Percentiles rank a stretch among this genome's conserved stretches.
Evolutionary conservation across 495 filamentous ascomycete genomes (phyloP).

Genomic region (Acidomyces sp.): DNA sequence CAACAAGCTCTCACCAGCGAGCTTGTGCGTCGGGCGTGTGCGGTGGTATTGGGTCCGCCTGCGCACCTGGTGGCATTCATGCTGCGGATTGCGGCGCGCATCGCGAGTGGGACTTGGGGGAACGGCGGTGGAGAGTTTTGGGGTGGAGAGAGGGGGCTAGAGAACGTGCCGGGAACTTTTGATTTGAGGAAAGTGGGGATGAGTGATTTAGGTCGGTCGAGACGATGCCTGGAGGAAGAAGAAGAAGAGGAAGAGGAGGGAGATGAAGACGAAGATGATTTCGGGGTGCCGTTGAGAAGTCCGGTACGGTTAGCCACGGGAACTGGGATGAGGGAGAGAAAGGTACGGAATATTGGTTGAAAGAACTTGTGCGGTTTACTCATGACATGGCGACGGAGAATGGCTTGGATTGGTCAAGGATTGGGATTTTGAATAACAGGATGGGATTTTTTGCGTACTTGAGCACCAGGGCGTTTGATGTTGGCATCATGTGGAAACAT

Average conservation of each 20-base stretch:
- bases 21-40: constrained; percentile 61
- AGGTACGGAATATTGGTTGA: too few species aligned
- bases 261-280: constrained; percentile 25
- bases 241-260: constrained; percentile 23
- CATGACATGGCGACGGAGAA: too few species aligned
- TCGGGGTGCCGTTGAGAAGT: constrained; percentile 27
- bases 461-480: too few species aligned
- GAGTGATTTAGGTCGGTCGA: too few species aligned
- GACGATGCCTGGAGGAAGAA: constrained; percentile 6
- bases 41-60: constrained; percentile 62
- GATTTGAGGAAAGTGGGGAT: constrained; percentile 10
- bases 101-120: constrained; percentile 49
- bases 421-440: too few species aligned
- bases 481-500: too few species aligned
- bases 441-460: too few species aligned
- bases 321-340: too few species aligned
- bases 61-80: constrained; percentile 62
- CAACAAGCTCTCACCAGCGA: constrained; percentile 49
- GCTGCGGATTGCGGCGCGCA: constrained; percentile 63
- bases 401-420: too few species aligned
- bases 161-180: constrained; percentile 16
- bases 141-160: constrained; percentile 6
- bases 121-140: constrained; percentile 3
- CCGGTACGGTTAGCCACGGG: constrained; percentile 13
- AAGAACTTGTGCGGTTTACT: too few species aligned